Evolutionary conservation across 352 stramenopile species (phyloP), one percentile per base, ranked within the genome.

Genomic region (Phytophthora colocasiae): DNA sequence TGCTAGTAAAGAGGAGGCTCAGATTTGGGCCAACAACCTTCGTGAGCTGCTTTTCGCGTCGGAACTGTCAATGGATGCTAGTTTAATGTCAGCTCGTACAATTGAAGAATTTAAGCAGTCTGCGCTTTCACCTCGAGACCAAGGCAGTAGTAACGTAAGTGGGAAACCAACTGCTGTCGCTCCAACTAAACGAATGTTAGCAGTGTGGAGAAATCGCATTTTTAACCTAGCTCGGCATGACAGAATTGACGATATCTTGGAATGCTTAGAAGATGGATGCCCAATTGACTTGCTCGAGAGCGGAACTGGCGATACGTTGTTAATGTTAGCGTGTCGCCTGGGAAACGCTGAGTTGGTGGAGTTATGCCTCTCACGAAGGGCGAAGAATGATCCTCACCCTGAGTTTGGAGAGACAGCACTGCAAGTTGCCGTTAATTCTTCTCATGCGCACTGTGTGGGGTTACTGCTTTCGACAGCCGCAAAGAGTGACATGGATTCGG

Each of bases 381-480:
- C 88, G 1, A 95, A 94, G 66, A 96, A 96, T 58, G 88, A 96
- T 22, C 88, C 88, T 15, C 88, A 96, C 29, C 88, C 88, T 2
- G 87, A 93, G 48, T 96, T 95, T 67, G 88, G 88, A 0, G 85
- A 96, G 51, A 95, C 86, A 0, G 88, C 88, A 8, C 58, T 96
- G 6, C 88, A 96, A 65, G 75, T 91, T 3, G 86, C 86, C 0
- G 88, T 96, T 5, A 90, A 90, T 12, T 59, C 68, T 32, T 77
- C 71, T 4, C 74, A 95, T 24, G 63, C 80, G 6, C 69, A 84
- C 5, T 96, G 88, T 44, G 58, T 95, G 11, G 56, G 67, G 10
- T 63, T 92, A 9, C 62, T 96, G 14, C 71, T 96, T 17, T 73
- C 72, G 2, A 94, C 86, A 0, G 88, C 88, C 6, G 88, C 88